Evolutionary conservation across 441 rosid species (phyloP).

Genomic region (Erysimum cheiri): DNA sequence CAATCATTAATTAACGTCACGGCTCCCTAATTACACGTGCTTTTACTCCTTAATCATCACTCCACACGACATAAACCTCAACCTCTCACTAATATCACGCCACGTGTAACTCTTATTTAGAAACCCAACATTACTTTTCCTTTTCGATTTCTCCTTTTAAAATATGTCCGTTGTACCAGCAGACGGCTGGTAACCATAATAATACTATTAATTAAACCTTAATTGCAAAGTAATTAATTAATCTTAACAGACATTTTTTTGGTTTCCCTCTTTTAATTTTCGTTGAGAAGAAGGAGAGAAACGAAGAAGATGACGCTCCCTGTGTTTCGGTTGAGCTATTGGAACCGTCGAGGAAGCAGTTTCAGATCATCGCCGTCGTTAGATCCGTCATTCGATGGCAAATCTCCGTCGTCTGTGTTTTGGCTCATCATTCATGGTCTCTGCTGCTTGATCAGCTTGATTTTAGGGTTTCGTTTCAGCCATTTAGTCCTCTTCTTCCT

Average conservation of each 20-base stretch:
- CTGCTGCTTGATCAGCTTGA: conserved; percentile 87
- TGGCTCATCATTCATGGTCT: conserved; percentile 83
- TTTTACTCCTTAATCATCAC: conserved; percentile 36
- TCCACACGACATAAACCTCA: conserved; percentile 19
- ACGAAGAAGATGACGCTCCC: conserved; percentile 74
- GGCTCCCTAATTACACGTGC: conserved; percentile 30
- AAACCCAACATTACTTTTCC: conserved; percentile 21
- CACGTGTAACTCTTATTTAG: conserved; percentile 30
- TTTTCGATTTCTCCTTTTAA: conserved; percentile 14
- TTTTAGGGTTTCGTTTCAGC: conserved; percentile 92
- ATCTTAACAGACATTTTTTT: conserved; percentile 27
- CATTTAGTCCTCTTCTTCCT: conserved; percentile 84
- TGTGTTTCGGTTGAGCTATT: conserved; percentile 69
- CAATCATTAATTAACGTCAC: conserved; percentile 26
- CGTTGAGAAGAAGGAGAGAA: conserved; percentile 13
- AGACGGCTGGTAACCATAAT: conserved; percentile 15
- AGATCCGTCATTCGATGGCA: conserved; percentile 60
- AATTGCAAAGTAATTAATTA: conserved; percentile 32
- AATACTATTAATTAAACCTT: conserved; percentile 8
- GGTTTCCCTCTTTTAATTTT: conserved; percentile 27
- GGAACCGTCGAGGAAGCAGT: conserved; percentile 66
- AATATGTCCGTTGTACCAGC: conserved; percentile 45
- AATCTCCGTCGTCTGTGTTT: conserved; percentile 74
- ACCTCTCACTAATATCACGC: conserved; percentile 2
- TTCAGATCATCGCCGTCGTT: conserved; percentile 61